Percentiles rank a stretch among this genome's conserved stretches.
phyloP scores from a whole-genome alignment of 2,329 filamentous ascomycete genomes.

The Penicillium sp. region DNA sequence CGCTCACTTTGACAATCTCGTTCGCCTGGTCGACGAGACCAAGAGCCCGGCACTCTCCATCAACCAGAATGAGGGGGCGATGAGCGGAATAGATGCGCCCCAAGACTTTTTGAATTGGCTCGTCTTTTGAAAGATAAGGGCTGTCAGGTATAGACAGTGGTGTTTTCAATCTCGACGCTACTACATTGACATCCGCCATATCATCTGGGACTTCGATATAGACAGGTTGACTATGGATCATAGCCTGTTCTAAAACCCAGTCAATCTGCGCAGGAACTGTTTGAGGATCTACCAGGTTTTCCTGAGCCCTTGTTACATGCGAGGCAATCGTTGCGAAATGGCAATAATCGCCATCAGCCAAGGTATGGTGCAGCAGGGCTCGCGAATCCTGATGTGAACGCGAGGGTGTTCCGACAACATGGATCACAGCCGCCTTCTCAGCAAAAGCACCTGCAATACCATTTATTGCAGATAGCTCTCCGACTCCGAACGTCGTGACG shows the following conservation, averaged over 20 bases:
- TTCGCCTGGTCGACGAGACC: constrained; percentile 43
- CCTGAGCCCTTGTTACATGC: constrained; percentile 50
- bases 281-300: constrained; percentile 42
- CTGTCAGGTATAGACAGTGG: neutral
- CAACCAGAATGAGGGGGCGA: constrained; percentile 50
- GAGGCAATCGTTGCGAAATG: constrained; percentile 40
- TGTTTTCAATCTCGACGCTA: constrained; percentile 7
- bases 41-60: constrained; percentile 46
- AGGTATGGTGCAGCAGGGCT: constrained; percentile 24
- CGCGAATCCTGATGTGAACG: constrained; percentile 16
- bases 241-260: constrained; percentile 17
- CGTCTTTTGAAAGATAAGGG: neutral
- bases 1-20: constrained; percentile 40
- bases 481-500: constrained; percentile 19
- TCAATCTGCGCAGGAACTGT: constrained; percentile 44
- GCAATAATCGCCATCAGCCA: constrained; percentile 21
- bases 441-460: constrained; percentile 18
- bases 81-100: constrained; percentile 44
- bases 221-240: constrained; percentile 17
- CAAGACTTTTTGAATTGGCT: constrained; percentile 34
- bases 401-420: constrained; percentile 20
- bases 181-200: constrained; percentile 11
- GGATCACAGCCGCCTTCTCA: constrained; percentile 17
- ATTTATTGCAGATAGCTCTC: constrained; percentile 19
- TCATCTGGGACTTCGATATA: constrained; percentile 10